Evolutionary conservation across 2,329 filamentous ascomycete species (phyloP).

Genomic region (Colletotrichum musae): DNA sequence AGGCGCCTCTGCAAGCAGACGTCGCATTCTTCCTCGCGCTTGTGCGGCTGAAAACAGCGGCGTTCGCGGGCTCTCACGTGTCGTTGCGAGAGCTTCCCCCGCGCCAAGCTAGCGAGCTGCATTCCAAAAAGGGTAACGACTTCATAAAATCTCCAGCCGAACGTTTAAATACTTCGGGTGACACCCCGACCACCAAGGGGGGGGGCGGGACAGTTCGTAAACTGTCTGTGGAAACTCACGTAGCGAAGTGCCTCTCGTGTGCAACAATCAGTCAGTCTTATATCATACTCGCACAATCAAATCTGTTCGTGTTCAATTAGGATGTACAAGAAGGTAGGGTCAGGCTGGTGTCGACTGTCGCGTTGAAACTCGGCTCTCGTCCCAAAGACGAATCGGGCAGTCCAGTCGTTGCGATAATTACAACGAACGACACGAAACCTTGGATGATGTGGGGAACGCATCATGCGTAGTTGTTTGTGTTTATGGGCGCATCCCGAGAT

Average conservation of each 20-base stretch:
- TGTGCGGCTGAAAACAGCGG: background rate
- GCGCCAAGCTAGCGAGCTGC: constrained; percentile 13
- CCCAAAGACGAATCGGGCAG: background rate
- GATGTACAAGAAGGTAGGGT: background rate
- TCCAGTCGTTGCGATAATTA: background rate
- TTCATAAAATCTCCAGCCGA: background rate
- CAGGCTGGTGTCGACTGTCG: background rate
- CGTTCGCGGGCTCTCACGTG: background rate
- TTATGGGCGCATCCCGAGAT: no score
- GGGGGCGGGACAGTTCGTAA: no score
- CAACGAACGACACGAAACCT: background rate
- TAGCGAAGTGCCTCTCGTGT: no score
- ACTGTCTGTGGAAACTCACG: no score
- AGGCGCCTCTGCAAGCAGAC: background rate
- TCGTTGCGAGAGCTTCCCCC: background rate
- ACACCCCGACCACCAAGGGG: background rate
- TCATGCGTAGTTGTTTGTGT: background rate
- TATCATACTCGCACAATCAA: no score
- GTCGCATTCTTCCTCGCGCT: background rate
- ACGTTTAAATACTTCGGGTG: background rate
- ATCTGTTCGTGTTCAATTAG: no score
- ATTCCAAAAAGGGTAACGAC: constrained; percentile 15
- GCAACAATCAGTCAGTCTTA: no score
- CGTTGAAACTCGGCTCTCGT: background rate
- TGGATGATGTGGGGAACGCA: background rate